These are phyloP conservation scores for Whalleya microplaca DNA, from an alignment of 2,329 filamentous ascomycete genomes.

Conservation along the genomic window DNA sequence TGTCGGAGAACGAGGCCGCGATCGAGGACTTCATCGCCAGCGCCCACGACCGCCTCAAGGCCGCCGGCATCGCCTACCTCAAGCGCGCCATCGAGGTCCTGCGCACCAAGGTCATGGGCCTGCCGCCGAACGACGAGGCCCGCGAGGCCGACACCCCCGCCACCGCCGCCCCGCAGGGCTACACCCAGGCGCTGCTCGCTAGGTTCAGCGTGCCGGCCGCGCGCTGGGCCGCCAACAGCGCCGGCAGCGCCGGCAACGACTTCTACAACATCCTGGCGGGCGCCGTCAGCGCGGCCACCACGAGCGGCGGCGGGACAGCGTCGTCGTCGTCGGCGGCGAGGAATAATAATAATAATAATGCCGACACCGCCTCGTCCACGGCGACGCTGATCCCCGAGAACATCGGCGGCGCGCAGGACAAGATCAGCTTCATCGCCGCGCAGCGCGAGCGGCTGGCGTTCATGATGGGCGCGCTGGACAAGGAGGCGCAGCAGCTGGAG, in stretches of 20 bases:
- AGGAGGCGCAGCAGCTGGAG: conserved; percentile 70
- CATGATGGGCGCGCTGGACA: conserved; percentile 77
- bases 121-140: conserved; percentile 62
- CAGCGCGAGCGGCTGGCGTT: conserved; percentile 79
- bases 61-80: conserved; percentile 76
- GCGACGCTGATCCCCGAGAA: conserved; percentile 72
- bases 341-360: too few species aligned
- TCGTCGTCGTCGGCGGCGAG: conserved; percentile 39
- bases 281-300: conserved; percentile 65
- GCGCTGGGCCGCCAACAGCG: conserved; percentile 52
- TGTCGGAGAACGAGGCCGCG: conserved; percentile 80
- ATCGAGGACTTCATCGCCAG: conserved; percentile 90
- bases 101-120: conserved; percentile 77
- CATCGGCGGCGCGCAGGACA: conserved; percentile 65
- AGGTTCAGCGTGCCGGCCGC: conserved; percentile 83
- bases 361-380: conserved; percentile 46
- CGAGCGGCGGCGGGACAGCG: conserved; percentile 39
- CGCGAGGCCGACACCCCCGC: conserved; percentile 43
- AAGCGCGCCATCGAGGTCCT: conserved; percentile 72
- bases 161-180: conserved; percentile 56
- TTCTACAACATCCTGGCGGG: conserved; percentile 79
- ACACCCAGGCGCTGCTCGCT: conserved; percentile 81
- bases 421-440: conserved; percentile 74
- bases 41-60: conserved; percentile 76
- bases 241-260: conserved; percentile 58